Evolutionary conservation across 441 rosid species (phyloP).

Genomic region (Eutrema salsugineum): DNA sequence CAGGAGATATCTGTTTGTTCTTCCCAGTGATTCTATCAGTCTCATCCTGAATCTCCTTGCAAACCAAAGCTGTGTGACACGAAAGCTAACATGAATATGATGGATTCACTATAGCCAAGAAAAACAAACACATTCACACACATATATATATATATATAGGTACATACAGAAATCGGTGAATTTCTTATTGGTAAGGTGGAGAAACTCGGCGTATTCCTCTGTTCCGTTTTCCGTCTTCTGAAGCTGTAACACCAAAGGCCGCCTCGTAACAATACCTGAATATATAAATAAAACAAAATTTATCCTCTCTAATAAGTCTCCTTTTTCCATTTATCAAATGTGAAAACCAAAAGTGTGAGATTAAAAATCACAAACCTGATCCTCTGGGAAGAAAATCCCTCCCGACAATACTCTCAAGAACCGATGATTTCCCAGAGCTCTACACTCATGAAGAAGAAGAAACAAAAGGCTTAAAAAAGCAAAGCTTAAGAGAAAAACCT

Average conservation of each 20-base stretch:
- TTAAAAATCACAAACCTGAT: slow-evolving; percentile 48
- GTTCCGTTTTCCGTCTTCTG: slow-evolving; percentile 60
- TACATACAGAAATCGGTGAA: slow-evolving; percentile 67
- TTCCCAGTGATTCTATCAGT: slow-evolving; percentile 85
- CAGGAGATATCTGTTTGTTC: slow-evolving; percentile 77
- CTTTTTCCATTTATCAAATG: neutral
- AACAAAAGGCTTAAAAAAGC: neutral
- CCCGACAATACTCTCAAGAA: slow-evolving; percentile 85
- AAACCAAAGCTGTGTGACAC: slow-evolving; percentile 45
- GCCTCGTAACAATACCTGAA: slow-evolving; percentile 82
- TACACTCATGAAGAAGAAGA: slow-evolving; percentile 18
- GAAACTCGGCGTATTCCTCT: slow-evolving; percentile 79
- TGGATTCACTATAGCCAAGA: neutral
- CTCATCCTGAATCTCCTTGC: slow-evolving; percentile 85
- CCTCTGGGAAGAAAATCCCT: slow-evolving; percentile 89
- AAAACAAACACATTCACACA: neutral
- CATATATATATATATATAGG: neutral
- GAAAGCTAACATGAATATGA: neutral
- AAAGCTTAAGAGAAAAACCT: neutral
- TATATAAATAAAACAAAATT: neutral
- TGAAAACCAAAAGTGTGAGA: neutral
- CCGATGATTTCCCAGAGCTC: slow-evolving; percentile 93
- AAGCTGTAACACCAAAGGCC: slow-evolving; percentile 85
- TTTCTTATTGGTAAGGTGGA: slow-evolving; percentile 53
- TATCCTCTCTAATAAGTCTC: too few relatives aligned